Evolutionary conservation across 257 asterid species (phyloP), one percentile per base, ranked within the genome.

Genomic region (Plantago elongata): DNA sequence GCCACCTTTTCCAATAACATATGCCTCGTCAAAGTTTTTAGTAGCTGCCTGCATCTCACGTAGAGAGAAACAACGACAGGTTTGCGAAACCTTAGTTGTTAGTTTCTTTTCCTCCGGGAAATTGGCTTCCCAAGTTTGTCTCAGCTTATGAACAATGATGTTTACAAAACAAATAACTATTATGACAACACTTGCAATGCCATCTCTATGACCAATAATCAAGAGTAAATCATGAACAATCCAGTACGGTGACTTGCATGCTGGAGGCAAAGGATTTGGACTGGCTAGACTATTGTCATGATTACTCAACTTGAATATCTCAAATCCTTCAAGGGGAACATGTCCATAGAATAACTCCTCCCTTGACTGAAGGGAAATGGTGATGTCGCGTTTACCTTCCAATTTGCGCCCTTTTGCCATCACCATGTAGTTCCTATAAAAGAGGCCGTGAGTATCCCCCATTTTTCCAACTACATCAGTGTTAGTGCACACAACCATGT

Each of bases 231-330:
- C 48, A 49, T 48, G 49, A 61, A 45, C 43, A 61, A 42, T 48
- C 27, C 51, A 18, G 45, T 60, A 54, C 44, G 69, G 16, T 61
- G 86, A 72, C 29, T 55, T 38, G 9, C 16, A 51, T 6, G 18
- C 22, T 1, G 63, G 60, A 13, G 73, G 74, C 16, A 50, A 48
- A 13, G 82, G 77, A 38, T 69, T 79, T 18, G 69, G 69, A 64
- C 79, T 69, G 15, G 83, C 86, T 58, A 81, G 92, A 79, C 71
- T 81, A 57, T 77, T 74, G 72, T 81, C 88, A 47, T 71, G 93
- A 63, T 85, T 85, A 76, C 86, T 78, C 52, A 85, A 65, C 79
- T 85, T 85, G 77, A 82, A 85, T 17, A 85, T 75, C 64, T 82
- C 94, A 62, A 85, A 60, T 61, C 94, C 94, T 69, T 80, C 82